Base-by-base conservation (phyloP, 2,329 filamentous ascomycete species). In the Colletotrichum sansevieriae region DNA sequence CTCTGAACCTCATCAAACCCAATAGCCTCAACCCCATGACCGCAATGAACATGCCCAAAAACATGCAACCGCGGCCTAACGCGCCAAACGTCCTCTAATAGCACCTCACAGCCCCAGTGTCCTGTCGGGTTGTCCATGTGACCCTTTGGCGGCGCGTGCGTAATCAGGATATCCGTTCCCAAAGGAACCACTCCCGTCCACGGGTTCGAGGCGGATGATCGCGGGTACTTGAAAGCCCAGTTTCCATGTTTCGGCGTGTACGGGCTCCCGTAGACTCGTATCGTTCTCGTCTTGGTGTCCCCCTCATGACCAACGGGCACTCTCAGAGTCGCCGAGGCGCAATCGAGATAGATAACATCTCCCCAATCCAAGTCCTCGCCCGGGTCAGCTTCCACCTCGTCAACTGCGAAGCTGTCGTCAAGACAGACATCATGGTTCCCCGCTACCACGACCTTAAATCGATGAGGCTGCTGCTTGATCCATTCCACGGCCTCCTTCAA, bases 371-470 rank as follows among this genome's bases (percentile, higher is more conserved):
- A 65, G 6, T 12, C 20, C 44, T 63, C 52, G 37, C 49, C 22
- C 29, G 29, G 29, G 29, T 29, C 29, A 13, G 7, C 18, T 8
- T 43, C 20, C 20, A 72, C 1, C 60, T 72, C 18, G 5, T 3
- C n/a, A 39, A 73, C 67, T 25, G 51, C 44, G 35, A 55, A 37
- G 9, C 47, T 67, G 0, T 68, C 43, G 59, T 80, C 76, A 0
- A 81, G 72, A 1, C 78, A 65, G 6, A 80, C 61, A 59, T 84
- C 82, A 65, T 84, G 83, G 60, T 85, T 86, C 3, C 83, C 84
- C 15, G 79, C 83, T 6, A 85, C 74, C 4, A 84, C 76, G 47
- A 85, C 75, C 71, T 85, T 85, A 73, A 81, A 72, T 6, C 65
- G 51, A 65, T 84, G 83, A 0, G 80, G 75, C 61, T 81, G 80